Evolutionary conservation across 208 protist genomes (phyloP), one percentile per base, ranked within the genome.

Genomic region (Trypanosoma cruzi): DNA sequence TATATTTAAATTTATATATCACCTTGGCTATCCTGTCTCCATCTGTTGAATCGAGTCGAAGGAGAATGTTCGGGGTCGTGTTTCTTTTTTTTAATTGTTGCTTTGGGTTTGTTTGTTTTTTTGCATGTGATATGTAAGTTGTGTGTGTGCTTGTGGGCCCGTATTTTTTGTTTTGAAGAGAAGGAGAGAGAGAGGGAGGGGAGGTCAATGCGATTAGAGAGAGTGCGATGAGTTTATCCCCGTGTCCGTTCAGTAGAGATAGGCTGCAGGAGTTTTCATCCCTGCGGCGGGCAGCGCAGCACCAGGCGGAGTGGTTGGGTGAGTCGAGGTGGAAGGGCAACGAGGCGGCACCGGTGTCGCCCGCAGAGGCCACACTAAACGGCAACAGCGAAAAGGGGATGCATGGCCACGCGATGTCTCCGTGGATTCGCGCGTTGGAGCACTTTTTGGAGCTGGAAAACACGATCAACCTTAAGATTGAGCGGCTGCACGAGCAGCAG

Each of bases 391-490:
- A 32, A n/a, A 37, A 52, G 16, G 29, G 22, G 31, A 52, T 22
- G 22, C 8, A 20, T 42, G 13, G 37, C 22, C 1, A 22, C 11
- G 22, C 22, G 31, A 63, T 28, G 7, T 71, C 81, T 11, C 74
- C 81, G 49, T 90, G 85, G 85, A 69, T 79, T 36, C 71, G 82
- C 31, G 69, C 77, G 7, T 48, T 91, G 7, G 42, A 79, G 16
- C 58, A 85, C 40, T 91, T 91, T 71, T 48, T 61, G 24, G 71
- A 83, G 14, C 55, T 91, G 26, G 80, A 88, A 42, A 13, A 56
- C 3, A 86, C 54, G 11, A 60, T 88, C 44, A 26, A 42, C 0
- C 18, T 40, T 0, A 77, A 83, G 46, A 80, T 92, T 14, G 75
- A 84, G 6, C 50, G 71, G 7, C 76, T 95, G 18, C 50, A 52